Conservation (phyloP, 306 rosid genomes). For the Cicer cuneatum region DNA sequence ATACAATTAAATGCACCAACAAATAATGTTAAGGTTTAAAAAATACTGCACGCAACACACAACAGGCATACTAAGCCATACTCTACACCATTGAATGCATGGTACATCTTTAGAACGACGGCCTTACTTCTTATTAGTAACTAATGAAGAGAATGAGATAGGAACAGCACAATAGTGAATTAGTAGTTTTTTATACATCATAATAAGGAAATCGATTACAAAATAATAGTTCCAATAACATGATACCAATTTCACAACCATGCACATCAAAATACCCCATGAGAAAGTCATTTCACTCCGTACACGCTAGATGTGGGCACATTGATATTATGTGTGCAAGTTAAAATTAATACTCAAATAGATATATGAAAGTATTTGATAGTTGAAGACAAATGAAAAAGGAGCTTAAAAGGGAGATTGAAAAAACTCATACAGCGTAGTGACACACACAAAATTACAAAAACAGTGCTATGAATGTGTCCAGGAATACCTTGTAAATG, state of each 20-base stretch:
- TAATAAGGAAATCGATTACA: neutral
- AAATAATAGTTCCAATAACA: neutral
- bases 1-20: neutral
- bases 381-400: constrained; percentile 1
- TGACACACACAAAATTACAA: neutral
- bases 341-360: neutral
- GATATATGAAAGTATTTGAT: neutral
- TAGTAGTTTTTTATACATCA: neutral
- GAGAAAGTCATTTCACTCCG: constrained; percentile 11
- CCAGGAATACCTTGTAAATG: neutral
- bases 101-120: neutral
- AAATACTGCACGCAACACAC: neutral
- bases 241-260: neutral
- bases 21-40: neutral
- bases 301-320: neutral
- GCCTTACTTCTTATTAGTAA: neutral
- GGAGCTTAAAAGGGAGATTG: neutral
- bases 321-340: neutral
- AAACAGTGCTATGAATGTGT: neutral
- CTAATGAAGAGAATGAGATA: neutral
- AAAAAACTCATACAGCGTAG: neutral
- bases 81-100: constrained; percentile 14
- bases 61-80: constrained; percentile 10
- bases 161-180: neutral
- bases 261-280: neutral